Evolutionary conservation across 2,329 filamentous ascomycete genomes (phyloP), one percentile per base, ranked within the genome.

Genomic region (Emergomyces pasteurianus): DNA sequence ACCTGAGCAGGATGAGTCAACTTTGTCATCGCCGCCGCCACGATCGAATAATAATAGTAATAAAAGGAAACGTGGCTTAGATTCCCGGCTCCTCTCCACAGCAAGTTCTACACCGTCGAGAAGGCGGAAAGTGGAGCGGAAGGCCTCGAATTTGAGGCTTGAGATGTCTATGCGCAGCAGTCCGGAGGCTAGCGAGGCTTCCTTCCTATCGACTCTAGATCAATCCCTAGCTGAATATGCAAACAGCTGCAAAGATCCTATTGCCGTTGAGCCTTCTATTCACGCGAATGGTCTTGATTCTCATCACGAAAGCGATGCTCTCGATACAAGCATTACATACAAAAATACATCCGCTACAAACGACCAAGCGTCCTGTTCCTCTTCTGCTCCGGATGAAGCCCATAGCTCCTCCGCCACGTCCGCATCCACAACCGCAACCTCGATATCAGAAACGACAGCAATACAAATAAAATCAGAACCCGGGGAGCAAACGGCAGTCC

Each of bases 81-180:
- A 62, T 12, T n/a, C 38, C 4, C 12, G 9, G 36, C n/a, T 42
- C 34, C 36, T 57, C 21, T 43, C 31, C 8, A 34, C 34, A 9
- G 23, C 14, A 9, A 47, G 52, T 34, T 53, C 31, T 21, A 54
- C 23, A 7, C 43, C 49, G n/a, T 50, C 31, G 14, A 62, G 56
- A 56, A 58, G 49, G 47, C 53, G 54, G 21, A 63, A 58, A 36
- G 47, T 60, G 21, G 61, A 63, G 34, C 36, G 58, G 26, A 59
- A 40, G 18, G n/a, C 36, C n/a, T 61, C 58, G 47, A 57, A 74
- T 47, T 58, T 75, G 55, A 68, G 72, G 53, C 69, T 73, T 53
- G 72, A 75, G 38, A 65, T 76, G 16, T 71, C 72, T 9, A 65
- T 71, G 16, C 64, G 71, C 53, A 59, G 58, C 58, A 62, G 61